Base-by-base conservation (phyloP, 1,284 basidiomycete genomes). In the Fomitopsis schrenkii region DNA sequence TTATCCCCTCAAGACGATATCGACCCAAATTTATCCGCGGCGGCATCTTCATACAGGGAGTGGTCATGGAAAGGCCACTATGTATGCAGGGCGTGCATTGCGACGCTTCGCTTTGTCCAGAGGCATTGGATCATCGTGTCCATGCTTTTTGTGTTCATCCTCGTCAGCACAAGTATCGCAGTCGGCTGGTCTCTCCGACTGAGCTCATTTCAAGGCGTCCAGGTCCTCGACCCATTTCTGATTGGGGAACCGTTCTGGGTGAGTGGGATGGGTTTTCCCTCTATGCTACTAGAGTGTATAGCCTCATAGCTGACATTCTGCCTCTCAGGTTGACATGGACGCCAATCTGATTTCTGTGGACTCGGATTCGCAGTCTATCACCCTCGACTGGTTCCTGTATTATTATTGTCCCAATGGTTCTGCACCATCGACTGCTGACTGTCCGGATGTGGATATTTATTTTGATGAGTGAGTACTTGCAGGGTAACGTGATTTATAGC, bases 341-440 rank as follows among this genome's bases (percentile, higher is more conserved):
- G 64, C 68, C 15, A 69, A 65, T 46, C 53, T 69, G 12, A 61
- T 69, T 41, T 52, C 60, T 2, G 57, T 69, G 17, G 65, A 66
- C 41, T 60, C 65, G 3, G 56, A 52, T 0, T 58, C 35, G 5
- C 68, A 69, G 60, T 48, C 57, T 17, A 69, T 69, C 62, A 67
- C 61, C 3, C 35, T 69, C 1, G 68, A 68, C 41, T 69, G 68
- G 68, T 40, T 58, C 22, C 58, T 67, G 12, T 22, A 55, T 40
- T 65, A 67, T 46, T 45, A 41, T 9, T 67, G 66, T 44, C 53
- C 56, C 10, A 19, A 44, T 1, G 58, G 36, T 14, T 38, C 52
- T 7, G 15, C 52, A 19, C 52, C 52, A 9, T 36, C 35, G 7
- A 54, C 35, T 5, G 2, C 62, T 5, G 59, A 62, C 2, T 67